Percentiles rank a stretch among this genome's conserved stretches.
Evolutionary conservation across 257 asterid species (phyloP).

Genomic region (Solanum pennellii): DNA sequence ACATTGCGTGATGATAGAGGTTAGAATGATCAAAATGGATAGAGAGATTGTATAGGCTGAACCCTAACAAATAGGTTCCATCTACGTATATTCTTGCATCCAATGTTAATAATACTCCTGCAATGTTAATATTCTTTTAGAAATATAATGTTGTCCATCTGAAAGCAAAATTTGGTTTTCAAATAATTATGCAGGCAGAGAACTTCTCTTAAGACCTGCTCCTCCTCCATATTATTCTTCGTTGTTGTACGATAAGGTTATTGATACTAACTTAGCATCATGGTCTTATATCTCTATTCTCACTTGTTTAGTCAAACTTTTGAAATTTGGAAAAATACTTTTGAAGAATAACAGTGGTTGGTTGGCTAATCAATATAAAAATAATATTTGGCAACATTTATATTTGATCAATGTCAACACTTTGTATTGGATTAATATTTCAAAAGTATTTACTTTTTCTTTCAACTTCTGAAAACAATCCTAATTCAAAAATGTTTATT

Average conservation of each 20-base stretch:
- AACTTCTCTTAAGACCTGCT: neutral
- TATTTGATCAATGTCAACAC: neutral
- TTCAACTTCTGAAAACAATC: neutral
- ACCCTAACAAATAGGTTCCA: neutral
- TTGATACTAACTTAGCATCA: neutral
- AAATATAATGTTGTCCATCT: neutral
- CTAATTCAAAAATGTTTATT: too few relatives aligned
- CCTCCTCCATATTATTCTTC: neutral
- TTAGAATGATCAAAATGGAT: neutral
- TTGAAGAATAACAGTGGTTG: too few relatives aligned
- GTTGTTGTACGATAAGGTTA: neutral
- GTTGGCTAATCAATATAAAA: too few relatives aligned
- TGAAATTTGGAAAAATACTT: too few relatives aligned
- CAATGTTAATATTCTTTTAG: neutral
- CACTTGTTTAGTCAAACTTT: neutral
- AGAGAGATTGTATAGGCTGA: neutral
- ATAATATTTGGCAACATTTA: too few relatives aligned
- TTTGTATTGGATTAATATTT: neutral
- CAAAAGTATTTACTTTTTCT: too few relatives aligned
- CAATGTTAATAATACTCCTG: neutral
- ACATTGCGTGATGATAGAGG: neutral
- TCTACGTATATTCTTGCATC: neutral
- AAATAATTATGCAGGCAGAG: neutral
- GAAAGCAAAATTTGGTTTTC: neutral
- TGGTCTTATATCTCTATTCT: neutral